These are phyloP conservation scores for Euphorbia lathyris DNA, from an alignment of 345 rosid species.

Conservation along the genomic window DNA sequence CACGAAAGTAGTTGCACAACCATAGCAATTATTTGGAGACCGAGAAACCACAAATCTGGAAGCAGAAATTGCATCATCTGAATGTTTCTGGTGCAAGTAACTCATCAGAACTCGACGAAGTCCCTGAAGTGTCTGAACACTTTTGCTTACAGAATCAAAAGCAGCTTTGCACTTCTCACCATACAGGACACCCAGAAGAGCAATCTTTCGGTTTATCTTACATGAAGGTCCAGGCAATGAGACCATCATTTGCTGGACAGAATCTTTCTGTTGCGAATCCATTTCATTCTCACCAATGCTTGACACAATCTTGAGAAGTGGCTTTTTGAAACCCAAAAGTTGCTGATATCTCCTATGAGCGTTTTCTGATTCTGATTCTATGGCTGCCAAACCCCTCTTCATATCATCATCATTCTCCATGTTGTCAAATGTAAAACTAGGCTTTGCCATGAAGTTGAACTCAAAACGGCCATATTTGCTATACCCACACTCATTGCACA, in stretches of 20 bases:
- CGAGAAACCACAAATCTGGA: slow-evolving; percentile 85
- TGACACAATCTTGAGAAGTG: slow-evolving; percentile 93
- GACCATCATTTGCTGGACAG: slow-evolving; percentile 99
- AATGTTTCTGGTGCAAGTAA: slow-evolving; percentile 89
- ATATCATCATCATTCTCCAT: slow-evolving; percentile 99
- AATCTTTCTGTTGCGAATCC: slow-evolving; percentile 98
- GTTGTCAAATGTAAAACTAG: slow-evolving; percentile 92
- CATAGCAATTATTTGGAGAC: slow-evolving; percentile 92
- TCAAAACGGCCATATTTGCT: slow-evolving; percentile 99
- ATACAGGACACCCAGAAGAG: slow-evolving; percentile 96
- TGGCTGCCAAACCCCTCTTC: slow-evolving; percentile 97
- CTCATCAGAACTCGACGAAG: slow-evolving; percentile 94
- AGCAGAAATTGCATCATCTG: slow-evolving; percentile 49
- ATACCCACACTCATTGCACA: slow-evolving; percentile 97
- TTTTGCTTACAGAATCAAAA: slow-evolving; percentile 98
- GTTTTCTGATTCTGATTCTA: slow-evolving; percentile 97
- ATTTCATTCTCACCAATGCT: slow-evolving; percentile 98
- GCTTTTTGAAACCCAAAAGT: slow-evolving; percentile 97
- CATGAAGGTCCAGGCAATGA: slow-evolving; percentile 97
- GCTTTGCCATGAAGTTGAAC: slow-evolving; percentile 98
- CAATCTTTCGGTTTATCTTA: slow-evolving; percentile 95
- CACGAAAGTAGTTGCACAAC: slow-evolving; percentile 92
- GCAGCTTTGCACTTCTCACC: slow-evolving; percentile 99
- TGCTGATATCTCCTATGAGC: slow-evolving; percentile 99
- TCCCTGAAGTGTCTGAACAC: slow-evolving; percentile 98